Base-by-base conservation (phyloP, 352 stramenopile species). In the Aphanomyces cochlioides region DNA sequence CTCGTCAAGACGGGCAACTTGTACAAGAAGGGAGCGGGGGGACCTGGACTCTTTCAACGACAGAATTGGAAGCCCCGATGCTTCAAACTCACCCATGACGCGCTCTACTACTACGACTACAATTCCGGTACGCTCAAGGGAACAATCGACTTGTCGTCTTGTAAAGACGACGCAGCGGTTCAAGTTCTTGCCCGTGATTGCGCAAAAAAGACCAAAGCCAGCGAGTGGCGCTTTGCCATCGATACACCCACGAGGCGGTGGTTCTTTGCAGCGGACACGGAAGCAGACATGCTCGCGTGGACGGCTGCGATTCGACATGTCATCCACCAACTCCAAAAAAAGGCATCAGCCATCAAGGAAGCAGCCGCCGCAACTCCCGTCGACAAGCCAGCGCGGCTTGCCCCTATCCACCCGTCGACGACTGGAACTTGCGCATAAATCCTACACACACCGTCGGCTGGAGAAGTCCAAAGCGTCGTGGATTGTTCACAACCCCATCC, bases 51-150 rank as follows among this genome's bases (percentile, higher is more conserved):
- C 15, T 84, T 86, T 39, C 77, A 78, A 7, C 74, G 78, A 36
- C 56, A 61, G 15, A 86, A 86, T 73, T 86, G 79, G 79, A 83
- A 84, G 71, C 74, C 77, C 39, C 79, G 77, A 37, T 84, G 78
- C 67, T 81, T 82, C 48, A 77, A 83, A 69, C 73, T 85, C 65
- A 80, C 75, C 43, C 28, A 67, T 12, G 47, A 56, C 12, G 67
- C 66, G 54, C 74, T 81, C 47, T 61, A 69, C 54, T 80, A 80
- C 69, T 80, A 75, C 73, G 73, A 50, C 56, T 76, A 77, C 45
- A 75, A 80, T 47, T 69, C 74, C 37, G 75, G 75, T 36, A 56
- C 73, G 13, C 72, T 79, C 59, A 78, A 79, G 57, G 78, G 78
- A 39, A 68, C 76, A 39, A 54, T 84, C 15, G 67, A 77, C 39